Evolutionary conservation across 306 rosid genomes (phyloP), one percentile per base, ranked within the genome.

Genomic region (Herpetospermum pedunculosum): DNA sequence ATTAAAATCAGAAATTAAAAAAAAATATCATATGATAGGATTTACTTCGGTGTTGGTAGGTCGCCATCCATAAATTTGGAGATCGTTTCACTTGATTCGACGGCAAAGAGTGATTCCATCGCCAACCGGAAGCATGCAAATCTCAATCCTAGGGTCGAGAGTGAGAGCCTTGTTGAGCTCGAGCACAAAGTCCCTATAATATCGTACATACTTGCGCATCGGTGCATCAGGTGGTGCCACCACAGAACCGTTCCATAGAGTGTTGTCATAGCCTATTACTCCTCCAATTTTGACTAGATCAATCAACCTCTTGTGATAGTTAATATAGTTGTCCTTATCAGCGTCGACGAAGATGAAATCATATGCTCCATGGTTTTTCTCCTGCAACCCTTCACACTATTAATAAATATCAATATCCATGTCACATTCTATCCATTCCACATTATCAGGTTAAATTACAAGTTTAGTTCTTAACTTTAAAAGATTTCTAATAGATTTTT

Each of bases 71-170:
- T 37, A 0, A 8, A 14, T 4, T 19, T 13, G 30, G 38, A 28
- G 69, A n/a, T 3, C 4, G 4, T 37, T 11, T 88, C 78, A 80
- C 47, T 78, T 85, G 81, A 90, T 70, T 81, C 95, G 80, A 82
- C 96, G 98, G 88, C 92, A 92, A 77, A 92, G 72, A 41, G 95
- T 92, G 91, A 92, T 84, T 9, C 95, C 95, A 83, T 92, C 98
- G 70, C 96, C 96, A 60, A 92, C 94, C 0, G 96, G 96, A 41
- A 92, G 94, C 98, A 85, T 88, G 82, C 96, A 90, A 35, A 92
- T 90, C 38, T 92, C 95, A 41, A 90, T 88, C 75, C 96, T 84
- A 18, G 96, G 95, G 84, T 92, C 96, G 9, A 46, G 85, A 63
- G 96, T 91, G 34, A 88, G 84, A 2, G 90, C 96, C 83, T 85